These are phyloP conservation scores for Keithomyces neogunnii DNA, from an alignment of 2,329 filamentous ascomycete species.

Conservation along the genomic window DNA sequence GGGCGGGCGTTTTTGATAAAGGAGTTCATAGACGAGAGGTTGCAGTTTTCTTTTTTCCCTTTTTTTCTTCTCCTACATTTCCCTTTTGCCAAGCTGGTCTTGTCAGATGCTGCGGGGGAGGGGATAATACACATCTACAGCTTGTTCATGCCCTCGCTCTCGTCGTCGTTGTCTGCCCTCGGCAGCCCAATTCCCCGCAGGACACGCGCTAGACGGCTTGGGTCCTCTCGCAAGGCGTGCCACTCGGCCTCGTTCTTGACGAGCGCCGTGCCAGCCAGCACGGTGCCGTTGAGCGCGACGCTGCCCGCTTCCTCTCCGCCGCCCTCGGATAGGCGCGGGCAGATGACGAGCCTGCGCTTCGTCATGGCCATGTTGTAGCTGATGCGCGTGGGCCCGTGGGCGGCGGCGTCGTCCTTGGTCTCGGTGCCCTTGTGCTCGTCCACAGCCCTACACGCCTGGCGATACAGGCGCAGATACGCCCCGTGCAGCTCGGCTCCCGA, in stretches of 20 bases:
- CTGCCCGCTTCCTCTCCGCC: conserved; percentile 29
- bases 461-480: conserved; percentile 40
- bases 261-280: conserved; percentile 55
- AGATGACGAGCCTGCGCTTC: conserved; percentile 40
- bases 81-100: too few relatives aligned
- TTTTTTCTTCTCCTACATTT: too few relatives aligned
- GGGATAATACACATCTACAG: neutral
- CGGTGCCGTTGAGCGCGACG: conserved; percentile 50
- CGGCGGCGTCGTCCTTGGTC: conserved; percentile 13
- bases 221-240: conserved; percentile 39
- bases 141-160: neutral
- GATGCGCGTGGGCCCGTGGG: conserved; percentile 37
- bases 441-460: conserved; percentile 32
- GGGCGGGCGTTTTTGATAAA: too few relatives aligned
- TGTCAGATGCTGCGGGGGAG: too few relatives aligned
- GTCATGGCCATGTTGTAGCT: conserved; percentile 60
- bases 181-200: conserved; percentile 22
- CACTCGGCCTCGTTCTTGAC: conserved; percentile 53
- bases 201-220: conserved; percentile 8
- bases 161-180: neutral
- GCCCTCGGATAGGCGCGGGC: conserved; percentile 47
- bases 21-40: too few relatives aligned
- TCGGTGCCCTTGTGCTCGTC: conserved; percentile 5
- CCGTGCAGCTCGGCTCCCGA: conserved; percentile 27
- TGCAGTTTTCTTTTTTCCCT: too few relatives aligned